phyloP scores from a whole-genome alignment of 2,329 filamentous ascomycete species.

The Ceratocystis alfenasii region DNA sequence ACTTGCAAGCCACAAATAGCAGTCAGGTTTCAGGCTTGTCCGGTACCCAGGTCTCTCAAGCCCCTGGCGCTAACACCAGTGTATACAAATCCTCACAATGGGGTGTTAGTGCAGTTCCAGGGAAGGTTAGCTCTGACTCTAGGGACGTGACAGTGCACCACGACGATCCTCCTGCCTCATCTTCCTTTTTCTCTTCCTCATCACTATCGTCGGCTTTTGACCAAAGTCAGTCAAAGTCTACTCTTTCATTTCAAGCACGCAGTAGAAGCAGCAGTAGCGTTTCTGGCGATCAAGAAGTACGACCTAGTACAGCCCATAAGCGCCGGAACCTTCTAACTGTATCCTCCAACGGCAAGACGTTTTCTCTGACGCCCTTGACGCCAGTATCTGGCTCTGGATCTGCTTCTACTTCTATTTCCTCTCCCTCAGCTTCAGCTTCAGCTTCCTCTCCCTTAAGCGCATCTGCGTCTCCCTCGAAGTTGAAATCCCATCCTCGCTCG shows the following conservation, averaged over 20 bases:
- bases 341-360: slow-evolving; percentile 45
- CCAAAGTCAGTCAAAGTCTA: slow-evolving; percentile 16
- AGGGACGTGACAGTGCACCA: slow-evolving; percentile 2
- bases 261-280: slow-evolving; percentile 4
- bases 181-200: slow-evolving; percentile 16
- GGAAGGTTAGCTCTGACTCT: slow-evolving; percentile 16
- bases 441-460: slow-evolving; percentile 23
- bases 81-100: slow-evolving; percentile 11
- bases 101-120: slow-evolving; percentile 11
- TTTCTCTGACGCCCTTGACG: slow-evolving; percentile 37
- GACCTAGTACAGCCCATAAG: slow-evolving; percentile 20
- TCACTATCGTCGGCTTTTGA: neutral
- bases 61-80: slow-evolving; percentile 10
- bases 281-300: slow-evolving; percentile 11
- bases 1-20: neutral
- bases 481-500: slow-evolving; percentile 9
- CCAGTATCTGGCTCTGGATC: slow-evolving; percentile 24
- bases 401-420: slow-evolving; percentile 15
- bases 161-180: slow-evolving; percentile 20
- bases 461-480: slow-evolving; percentile 16
- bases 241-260: neutral
- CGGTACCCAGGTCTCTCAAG: slow-evolving; percentile 12
- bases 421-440: slow-evolving; percentile 21
- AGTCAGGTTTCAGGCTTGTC: slow-evolving; percentile 19
- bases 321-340: slow-evolving; percentile 38